Conservation (phyloP, 495 filamentous ascomycete species). For the Cercophora samala region DNA sequence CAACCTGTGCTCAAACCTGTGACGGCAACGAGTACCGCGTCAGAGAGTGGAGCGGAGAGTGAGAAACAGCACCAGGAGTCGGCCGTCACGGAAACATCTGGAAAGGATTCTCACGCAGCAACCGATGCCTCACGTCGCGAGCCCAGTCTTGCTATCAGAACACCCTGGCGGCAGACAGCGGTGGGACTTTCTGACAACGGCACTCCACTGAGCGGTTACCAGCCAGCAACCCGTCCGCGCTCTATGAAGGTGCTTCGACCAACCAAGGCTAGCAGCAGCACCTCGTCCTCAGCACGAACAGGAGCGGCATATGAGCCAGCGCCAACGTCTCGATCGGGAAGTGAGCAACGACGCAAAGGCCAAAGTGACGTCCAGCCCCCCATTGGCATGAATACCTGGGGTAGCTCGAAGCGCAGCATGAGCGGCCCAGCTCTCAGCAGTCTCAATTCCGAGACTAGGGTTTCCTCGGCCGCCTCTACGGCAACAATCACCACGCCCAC, state of each 20-base stretch:
- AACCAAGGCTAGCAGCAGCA: conserved; percentile 47
- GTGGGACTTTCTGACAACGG: conserved; percentile 46
- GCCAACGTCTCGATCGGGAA: conserved; percentile 33
- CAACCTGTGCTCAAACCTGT: conserved; percentile 33
- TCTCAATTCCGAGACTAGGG: conserved; percentile 13
- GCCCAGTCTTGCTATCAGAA: conserved; percentile 56
- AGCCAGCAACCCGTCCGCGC: conserved; percentile 53
- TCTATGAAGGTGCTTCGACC: conserved; percentile 79
- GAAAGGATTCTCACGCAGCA: conserved; percentile 34
- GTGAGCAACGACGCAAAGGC: conserved; percentile 41
- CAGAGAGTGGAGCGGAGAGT: conserved; percentile 41
- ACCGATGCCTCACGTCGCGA: conserved; percentile 41
- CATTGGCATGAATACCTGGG: conserved; percentile 37
- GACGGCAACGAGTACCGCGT: conserved; percentile 32
- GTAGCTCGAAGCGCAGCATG: conserved; percentile 35
- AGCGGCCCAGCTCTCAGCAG: conserved; percentile 18
- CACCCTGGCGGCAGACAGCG: conserved; percentile 64
- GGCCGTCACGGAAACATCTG: conserved; percentile 21
- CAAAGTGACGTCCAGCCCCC: conserved; percentile 28
- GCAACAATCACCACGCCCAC: not conserved
- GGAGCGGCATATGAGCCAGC: conserved; percentile 47
- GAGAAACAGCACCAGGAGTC: conserved; percentile 33
- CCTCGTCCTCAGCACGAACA: conserved; percentile 46
- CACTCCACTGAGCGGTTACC: conserved; percentile 54
- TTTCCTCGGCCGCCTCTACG: not conserved